These are phyloP conservation scores for Fusarium paranaense DNA, from an alignment of 2,329 filamentous ascomycete species.

Conservation along the genomic window DNA sequence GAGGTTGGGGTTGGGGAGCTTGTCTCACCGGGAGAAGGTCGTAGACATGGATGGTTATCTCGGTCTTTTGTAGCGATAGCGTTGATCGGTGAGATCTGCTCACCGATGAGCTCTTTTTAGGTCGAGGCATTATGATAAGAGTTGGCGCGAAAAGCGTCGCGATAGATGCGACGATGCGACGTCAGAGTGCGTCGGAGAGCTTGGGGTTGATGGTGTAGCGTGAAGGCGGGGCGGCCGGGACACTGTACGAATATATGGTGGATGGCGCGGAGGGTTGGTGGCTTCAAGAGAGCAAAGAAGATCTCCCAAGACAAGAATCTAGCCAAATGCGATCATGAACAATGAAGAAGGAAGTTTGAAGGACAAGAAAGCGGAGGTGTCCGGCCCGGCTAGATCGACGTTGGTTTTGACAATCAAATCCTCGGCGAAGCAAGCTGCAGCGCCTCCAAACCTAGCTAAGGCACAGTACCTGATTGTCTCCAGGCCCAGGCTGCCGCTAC, in stretches of 20 bases:
- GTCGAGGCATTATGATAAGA: slow-evolving; percentile 43
- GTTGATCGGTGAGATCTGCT: slow-evolving; percentile 69
- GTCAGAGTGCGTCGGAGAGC: slow-evolving; percentile 39
- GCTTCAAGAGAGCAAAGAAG: slow-evolving; percentile 6
- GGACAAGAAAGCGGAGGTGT: slow-evolving; percentile 24
- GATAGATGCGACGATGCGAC: slow-evolving; percentile 42
- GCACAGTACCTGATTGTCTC: neutral
- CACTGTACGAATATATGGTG: neutral
- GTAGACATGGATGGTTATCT: slow-evolving; percentile 82
- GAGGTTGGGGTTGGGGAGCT: neutral
- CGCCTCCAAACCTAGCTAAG: slow-evolving; percentile 17
- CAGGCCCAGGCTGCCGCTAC: neutral
- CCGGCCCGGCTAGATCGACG: slow-evolving; percentile 15
- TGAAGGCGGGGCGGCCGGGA: neutral
- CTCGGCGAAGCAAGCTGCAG: slow-evolving; percentile 24
- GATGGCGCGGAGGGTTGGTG: neutral
- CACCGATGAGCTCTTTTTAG: slow-evolving; percentile 43
- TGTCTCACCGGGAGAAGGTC: slow-evolving; percentile 75
- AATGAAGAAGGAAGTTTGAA: slow-evolving; percentile 14
- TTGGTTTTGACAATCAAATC: slow-evolving; percentile 17
- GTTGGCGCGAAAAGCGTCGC: slow-evolving; percentile 1
- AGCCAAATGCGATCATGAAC: slow-evolving; percentile 13
- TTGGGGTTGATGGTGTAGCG: slow-evolving; percentile 22
- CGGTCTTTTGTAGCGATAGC: slow-evolving; percentile 76
- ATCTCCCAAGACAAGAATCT: neutral